Base-by-base conservation (phyloP, 2,329 filamentous ascomycete genomes). In the Endoconidiophora laricicola region DNA sequence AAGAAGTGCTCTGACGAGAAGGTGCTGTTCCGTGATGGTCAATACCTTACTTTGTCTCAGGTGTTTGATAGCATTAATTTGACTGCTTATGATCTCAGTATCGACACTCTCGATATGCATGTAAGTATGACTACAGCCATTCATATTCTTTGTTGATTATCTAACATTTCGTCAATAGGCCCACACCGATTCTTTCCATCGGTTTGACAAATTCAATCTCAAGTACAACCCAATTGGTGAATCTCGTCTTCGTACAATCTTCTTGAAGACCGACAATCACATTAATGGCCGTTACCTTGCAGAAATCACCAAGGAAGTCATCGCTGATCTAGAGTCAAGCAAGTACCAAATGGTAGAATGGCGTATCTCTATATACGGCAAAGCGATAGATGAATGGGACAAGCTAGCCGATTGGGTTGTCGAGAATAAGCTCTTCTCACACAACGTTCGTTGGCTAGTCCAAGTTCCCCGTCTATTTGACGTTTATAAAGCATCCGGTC, bases 261-360 rank as follows among this genome's bases (percentile, higher is more conserved):
- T 98, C 63, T 70, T 98, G 49, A 98, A 98, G 69, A 98, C 91
- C 7, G 91, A 98, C 66, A 98, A 98, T 62, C 90, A 87, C 63
- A 94, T 98, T 61, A 80, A 94, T 57, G 91, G 91, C 36, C 83
- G 90, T 46, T 98, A 98, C 62, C 70, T 98, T 41, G 91, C 91
- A 1, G 91, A 98, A 63, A 95, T 98, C 55, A 96, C 90, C 2
- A 94, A 94, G 60, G 91, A 98, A 65, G 91, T 98, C 55, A 95
- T 98, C 49, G 80, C 87, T 2, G 91, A 98, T 72, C 70, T 98
- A 29, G 91, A 98, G 64, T 94, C 90, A 45, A 95, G 88, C 75
- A 98, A 98, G 64, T 98, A 98, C 61, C 91, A 98, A 63, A 95
- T 98, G 84, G 91, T 91, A 1, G 91, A 98, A 67, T 98, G 93